Conservation (phyloP, 768 basidiomycete genomes). For the Russula dissimulans region DNA sequence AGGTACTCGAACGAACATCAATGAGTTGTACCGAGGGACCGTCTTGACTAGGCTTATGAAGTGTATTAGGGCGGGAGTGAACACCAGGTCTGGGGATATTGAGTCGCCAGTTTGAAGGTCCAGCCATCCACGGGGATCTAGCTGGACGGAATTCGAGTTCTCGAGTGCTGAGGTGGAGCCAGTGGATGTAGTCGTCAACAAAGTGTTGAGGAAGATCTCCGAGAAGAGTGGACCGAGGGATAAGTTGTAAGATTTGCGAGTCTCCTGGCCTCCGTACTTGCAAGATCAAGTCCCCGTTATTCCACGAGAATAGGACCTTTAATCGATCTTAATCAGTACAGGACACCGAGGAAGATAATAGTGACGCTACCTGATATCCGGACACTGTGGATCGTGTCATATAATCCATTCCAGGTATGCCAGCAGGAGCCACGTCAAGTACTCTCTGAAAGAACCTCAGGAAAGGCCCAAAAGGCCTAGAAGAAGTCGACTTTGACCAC, state of each 20-base stretch:
- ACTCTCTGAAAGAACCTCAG: background rate
- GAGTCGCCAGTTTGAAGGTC: slow-evolving; percentile 25
- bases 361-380: background rate
- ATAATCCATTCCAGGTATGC: background rate
- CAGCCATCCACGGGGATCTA: slow-evolving; percentile 24
- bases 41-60: background rate
- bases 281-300: background rate
- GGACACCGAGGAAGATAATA: background rate
- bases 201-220: slow-evolving; percentile 28
- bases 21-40: background rate
- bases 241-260: slow-evolving; percentile 22
- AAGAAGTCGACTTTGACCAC: background rate
- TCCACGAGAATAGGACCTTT: background rate
- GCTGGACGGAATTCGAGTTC: slow-evolving; percentile 29
- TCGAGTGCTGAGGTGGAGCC: slow-evolving; percentile 24
- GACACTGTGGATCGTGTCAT: slow-evolving; percentile 4
- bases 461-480: background rate
- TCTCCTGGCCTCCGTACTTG: background rate
- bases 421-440: slow-evolving; percentile 5
- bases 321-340: background rate
- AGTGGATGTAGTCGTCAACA: slow-evolving; percentile 28
- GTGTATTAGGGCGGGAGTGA: background rate
- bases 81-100: background rate
- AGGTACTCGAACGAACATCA: slow-evolving; percentile 2
- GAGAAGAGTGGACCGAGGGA: slow-evolving; percentile 26